These are phyloP conservation scores for Boletus insuetus DNA, from an alignment of 768 basidiomycete genomes.

Conservation along the genomic window DNA sequence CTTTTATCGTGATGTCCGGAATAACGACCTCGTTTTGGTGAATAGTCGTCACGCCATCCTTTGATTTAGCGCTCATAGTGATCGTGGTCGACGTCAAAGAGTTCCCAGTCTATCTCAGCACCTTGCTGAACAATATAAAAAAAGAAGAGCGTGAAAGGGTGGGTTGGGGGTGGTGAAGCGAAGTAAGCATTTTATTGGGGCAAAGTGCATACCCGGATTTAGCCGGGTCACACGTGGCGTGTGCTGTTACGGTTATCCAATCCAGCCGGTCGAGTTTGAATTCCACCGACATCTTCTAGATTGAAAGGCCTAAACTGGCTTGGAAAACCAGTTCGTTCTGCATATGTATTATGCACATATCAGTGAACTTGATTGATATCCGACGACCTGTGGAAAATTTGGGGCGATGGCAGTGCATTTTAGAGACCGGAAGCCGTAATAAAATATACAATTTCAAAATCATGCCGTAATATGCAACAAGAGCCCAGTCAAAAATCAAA, in stretches of 20 bases:
- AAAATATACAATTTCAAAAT: not conserved
- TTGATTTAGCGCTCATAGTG: conserved; percentile 18
- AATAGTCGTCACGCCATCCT: conserved; percentile 28
- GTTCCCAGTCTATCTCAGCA: conserved; percentile 5
- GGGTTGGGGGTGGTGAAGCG: not conserved
- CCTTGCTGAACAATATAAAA: not conserved
- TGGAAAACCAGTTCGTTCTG: too few species aligned
- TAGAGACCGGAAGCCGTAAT: not conserved
- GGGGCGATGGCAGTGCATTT: not conserved
- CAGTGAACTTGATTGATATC: too few species aligned
- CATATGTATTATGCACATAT: too few species aligned
- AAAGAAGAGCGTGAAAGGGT: not conserved
- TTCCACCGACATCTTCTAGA: too few species aligned
- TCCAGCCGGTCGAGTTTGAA: too few species aligned
- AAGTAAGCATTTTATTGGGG: conserved; percentile 28
- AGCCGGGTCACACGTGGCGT: conserved; percentile 29
- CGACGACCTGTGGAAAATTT: not conserved
- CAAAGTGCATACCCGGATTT: conserved; percentile 17
- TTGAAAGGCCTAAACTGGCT: too few species aligned
- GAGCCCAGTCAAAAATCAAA: too few species aligned
- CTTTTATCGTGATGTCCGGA: conserved; percentile 86
- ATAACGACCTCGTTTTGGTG: conserved; percentile 65
- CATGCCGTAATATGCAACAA: not conserved
- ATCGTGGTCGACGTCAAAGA: conserved; percentile 11
- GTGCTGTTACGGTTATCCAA: not conserved